Base-by-base conservation (phyloP, 257 asterid genomes). In the Forsythia suspensa region DNA sequence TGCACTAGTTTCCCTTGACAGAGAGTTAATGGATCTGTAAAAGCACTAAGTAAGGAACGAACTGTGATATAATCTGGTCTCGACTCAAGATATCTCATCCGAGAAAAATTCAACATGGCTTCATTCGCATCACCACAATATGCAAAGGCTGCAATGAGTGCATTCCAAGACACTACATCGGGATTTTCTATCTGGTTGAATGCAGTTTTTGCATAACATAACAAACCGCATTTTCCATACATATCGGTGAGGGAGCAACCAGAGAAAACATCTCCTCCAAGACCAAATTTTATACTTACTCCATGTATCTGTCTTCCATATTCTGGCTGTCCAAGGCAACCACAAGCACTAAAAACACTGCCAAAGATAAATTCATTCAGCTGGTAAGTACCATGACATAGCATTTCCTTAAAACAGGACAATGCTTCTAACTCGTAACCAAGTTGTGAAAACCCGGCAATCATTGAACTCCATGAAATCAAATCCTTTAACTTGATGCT, bases 401-500 rank as follows among this genome's bases (percentile, higher is more conserved):
- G 85, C 94, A 93, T 90, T 74, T 90, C 91, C 82, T 82, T 88
- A 73, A 93, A 93, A 83, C 79, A 85, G 38, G 57, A 24, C 59
- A 93, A 77, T 81, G 94, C 93, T 65, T 89, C 88, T 40, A 82
- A 40, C 85, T 91, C 95, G 43, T 79, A 89, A 24, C 97, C 95
- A 57, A 87, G 92, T 80, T 91, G 92, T 44, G 95, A 80, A 85
- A 87, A 89, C 16, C 94, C 97, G 44, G 95, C 86, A 83, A 93
- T 90, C 82, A 92, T 85, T 43, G 97, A 90, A 77, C 97, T 92
- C 97, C 97, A 92, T 0, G 97, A 92, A 55, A 91, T 85, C 85
- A 92, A 83, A 88, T 92, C 91, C 83, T 86, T 92, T 21, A 77
- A 61, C 48, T 85, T 21, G 77, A 91, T 87, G 59, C 39, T 46